These are phyloP conservation scores for Dichotomocladium elegans DNA, from an alignment of 371 early-diverging fungal species.

Conservation along the genomic window DNA sequence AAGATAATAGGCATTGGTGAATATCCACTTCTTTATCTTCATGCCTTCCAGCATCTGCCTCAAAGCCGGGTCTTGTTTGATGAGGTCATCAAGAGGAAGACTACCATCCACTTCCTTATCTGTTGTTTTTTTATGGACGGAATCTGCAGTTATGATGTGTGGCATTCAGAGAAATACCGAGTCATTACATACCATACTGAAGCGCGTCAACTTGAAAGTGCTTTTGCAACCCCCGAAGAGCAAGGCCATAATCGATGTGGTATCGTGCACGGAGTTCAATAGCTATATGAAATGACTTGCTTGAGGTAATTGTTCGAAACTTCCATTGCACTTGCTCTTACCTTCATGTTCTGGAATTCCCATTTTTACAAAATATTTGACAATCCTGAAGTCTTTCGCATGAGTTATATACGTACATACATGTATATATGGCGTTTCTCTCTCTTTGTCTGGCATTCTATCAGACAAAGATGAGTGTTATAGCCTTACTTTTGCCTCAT, in stretches of 20 bases:
- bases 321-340: not conserved
- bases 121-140: too few relatives aligned
- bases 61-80: constrained; percentile 59
- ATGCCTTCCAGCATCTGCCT: constrained; percentile 59
- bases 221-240: constrained; percentile 71
- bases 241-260: constrained; percentile 69
- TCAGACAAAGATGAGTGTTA: too few relatives aligned
- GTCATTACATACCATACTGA: constrained; percentile 45
- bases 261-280: constrained; percentile 52
- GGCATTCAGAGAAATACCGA: not conserved
- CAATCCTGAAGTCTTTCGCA: too few relatives aligned
- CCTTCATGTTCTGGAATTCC: constrained; percentile 52
- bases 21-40: constrained; percentile 72
- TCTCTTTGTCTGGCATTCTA: not conserved
- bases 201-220: constrained; percentile 67
- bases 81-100: constrained; percentile 64
- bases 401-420: too few relatives aligned
- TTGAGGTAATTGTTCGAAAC: not conserved
- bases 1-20: constrained; percentile 76
- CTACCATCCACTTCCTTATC: constrained; percentile 70
- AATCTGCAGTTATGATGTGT: not conserved
- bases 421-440: not conserved
- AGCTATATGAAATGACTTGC: constrained; percentile 19
- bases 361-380: constrained; percentile 43
- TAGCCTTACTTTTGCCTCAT: constrained; percentile 64